A percentile compares a stretch with the other conserved stretches of the same genome.
These are phyloP conservation scores for Petasospora fabianii DNA, from an alignment of 1,139 yeast genomes.

Conservation along the genomic window DNA sequence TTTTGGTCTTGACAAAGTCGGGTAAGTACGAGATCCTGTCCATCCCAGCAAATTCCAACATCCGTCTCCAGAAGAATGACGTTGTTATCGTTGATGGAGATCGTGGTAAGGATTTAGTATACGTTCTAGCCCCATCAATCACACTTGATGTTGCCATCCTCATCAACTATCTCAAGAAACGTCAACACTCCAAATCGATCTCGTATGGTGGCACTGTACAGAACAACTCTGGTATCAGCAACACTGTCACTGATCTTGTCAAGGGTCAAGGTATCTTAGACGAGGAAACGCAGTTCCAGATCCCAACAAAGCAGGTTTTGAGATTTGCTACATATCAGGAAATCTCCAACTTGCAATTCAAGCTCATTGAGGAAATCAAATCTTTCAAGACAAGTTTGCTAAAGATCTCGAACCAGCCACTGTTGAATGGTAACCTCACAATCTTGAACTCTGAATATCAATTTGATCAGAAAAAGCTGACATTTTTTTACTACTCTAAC, in stretches of 20 bases:
- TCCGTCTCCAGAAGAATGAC: constrained; percentile 61
- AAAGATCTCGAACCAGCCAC: constrained; percentile 24
- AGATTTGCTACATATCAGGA: constrained; percentile 37
- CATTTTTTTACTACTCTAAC: constrained; percentile 71
- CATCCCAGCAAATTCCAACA: constrained; percentile 51
- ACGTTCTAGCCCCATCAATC: constrained; percentile 63
- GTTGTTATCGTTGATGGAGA: constrained; percentile 97
- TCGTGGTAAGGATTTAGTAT: constrained; percentile 88
- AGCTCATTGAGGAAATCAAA: constrained; percentile 42
- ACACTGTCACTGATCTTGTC: constrained; percentile 23
- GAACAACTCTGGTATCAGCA: constrained; percentile 13
- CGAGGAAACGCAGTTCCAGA: constrained; percentile 37
- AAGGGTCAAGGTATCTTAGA: constrained; percentile 33
- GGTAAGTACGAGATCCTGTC: constrained; percentile 84
- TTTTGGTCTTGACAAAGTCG: constrained; percentile 79
- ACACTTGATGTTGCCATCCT: constrained; percentile 74
- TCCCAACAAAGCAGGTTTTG: constrained; percentile 49
- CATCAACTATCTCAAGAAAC: constrained; percentile 73
- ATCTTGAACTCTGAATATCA: constrained; percentile 85
- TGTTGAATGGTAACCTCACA: constrained; percentile 33
- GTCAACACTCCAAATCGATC: constrained; percentile 74
- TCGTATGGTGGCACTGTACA: constrained; percentile 33
- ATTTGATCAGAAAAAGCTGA: constrained; percentile 89
- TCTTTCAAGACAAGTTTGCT: constrained; percentile 40
- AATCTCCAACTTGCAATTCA: constrained; percentile 32